Evolutionary conservation across 176 grass and related monocot genomes (phyloP).

Genomic region (Lolium perenne): DNA sequence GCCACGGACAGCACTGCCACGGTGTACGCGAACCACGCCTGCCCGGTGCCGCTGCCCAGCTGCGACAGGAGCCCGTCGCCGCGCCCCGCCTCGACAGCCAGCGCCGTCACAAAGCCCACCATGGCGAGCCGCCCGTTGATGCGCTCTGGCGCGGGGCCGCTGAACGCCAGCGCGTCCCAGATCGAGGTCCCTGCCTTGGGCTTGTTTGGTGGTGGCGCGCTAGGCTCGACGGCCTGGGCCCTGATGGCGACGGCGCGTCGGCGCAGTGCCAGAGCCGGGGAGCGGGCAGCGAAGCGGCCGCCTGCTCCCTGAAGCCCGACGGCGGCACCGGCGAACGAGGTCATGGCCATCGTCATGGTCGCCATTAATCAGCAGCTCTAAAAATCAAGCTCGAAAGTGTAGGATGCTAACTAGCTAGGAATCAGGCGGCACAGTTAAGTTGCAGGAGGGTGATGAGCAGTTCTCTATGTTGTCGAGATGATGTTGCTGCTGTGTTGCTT

Average conservation of each 20-base stretch:
- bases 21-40: constrained; percentile 51
- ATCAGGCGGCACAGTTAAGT: background rate
- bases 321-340: background rate
- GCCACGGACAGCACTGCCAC: constrained; percentile 57
- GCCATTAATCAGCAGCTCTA: background rate
- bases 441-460: background rate
- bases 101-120: constrained; percentile 64
- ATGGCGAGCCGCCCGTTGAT: constrained; percentile 75
- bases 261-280: background rate
- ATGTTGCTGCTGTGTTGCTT: background rate
- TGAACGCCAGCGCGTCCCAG: constrained; percentile 62
- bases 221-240: background rate
- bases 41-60: constrained; percentile 41
- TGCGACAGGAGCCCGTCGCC: constrained; percentile 51
- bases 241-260: background rate
- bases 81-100: constrained; percentile 52
- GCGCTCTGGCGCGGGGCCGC: constrained; percentile 61
- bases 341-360: background rate
- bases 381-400: background rate
- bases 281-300: background rate
- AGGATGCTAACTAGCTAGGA: background rate
- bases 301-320: background rate
- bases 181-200: constrained; percentile 23
- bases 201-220: background rate
- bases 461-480: background rate